Evolutionary conservation across 306 rosid genomes (phyloP), one percentile per base, ranked within the genome.

Genomic region (Corylus americana): DNA sequence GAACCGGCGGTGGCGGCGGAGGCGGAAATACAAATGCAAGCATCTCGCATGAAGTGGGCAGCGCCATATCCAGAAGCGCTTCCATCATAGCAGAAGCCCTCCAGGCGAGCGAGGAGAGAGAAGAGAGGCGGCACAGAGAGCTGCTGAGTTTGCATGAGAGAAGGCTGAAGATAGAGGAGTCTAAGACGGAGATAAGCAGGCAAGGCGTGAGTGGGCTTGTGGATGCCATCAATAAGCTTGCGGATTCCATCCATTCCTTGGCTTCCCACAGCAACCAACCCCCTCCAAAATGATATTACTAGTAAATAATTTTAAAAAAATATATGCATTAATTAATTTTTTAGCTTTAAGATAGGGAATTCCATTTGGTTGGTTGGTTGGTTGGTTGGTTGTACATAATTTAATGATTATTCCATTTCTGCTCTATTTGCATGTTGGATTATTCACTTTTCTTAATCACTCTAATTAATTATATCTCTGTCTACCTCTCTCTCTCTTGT

Each of bases 191-290:
- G 77, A 55, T 80, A 82, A 74, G 71, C 75, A 80, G 79, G 78
- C 78, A 83, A 79, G 89, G 89, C 70, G 74, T 86, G 20, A 77
- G 14, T 86, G 89, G 89, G 39, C 82, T 86, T 50, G 82, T 80
- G 39, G 86, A 86, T 42, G 89, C 89, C 77, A 80, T 83, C 78
- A 86, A 82, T 82, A 86, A 83, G 27, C 89, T 86, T 48, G 89
- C 86, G 8, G 75, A 73, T 49, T 86, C 86, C 49, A 86, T 86
- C 74, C 84, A 79, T 47, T 78, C 86, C 51, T 83, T 86, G 89
- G 89, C 89, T 77, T 83, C 86, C 22, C 66, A 79, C 75, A 85
- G 51, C 55, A 63, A 22, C 77, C 50, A 47, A 27, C 39, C 85
- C 29, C 37, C 82, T 55, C 79, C 82, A 29, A 77, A 80, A 39